These are phyloP conservation scores for Arthrobotrys pseudoclavata DNA, from an alignment of 2,329 filamentous ascomycete genomes.

Conservation along the genomic window DNA sequence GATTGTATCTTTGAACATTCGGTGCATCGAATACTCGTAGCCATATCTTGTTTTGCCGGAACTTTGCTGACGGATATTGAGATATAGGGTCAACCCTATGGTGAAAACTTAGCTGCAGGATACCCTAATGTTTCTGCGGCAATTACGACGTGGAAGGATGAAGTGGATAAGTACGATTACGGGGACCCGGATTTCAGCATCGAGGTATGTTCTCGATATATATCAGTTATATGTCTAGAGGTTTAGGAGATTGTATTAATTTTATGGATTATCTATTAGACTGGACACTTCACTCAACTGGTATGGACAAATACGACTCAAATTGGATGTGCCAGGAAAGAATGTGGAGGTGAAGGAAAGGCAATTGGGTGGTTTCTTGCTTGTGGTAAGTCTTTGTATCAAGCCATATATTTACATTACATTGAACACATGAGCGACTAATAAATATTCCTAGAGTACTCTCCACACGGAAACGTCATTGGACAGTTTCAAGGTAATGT, in stretches of 20 bases:
- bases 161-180: conserved; percentile 58
- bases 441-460: conserved; percentile 38
- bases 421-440: not conserved
- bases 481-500: conserved; percentile 52
- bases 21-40: not conserved
- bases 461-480: conserved; percentile 48
- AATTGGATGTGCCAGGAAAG: conserved; percentile 74
- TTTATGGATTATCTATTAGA: conserved; percentile 22
- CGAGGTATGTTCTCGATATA: conserved; percentile 39
- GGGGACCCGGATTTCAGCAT: conserved; percentile 41
- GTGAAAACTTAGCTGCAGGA: conserved; percentile 61
- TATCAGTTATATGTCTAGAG: not conserved
- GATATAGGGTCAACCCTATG: conserved; percentile 53
- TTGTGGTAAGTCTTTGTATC: conserved; percentile 39
- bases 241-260: not conserved
- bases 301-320: conserved; percentile 76
- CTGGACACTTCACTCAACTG: conserved; percentile 81
- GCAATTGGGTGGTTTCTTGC: conserved; percentile 55
- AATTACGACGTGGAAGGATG: conserved; percentile 60
- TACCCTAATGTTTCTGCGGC: conserved; percentile 44
- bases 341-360: conserved; percentile 54
- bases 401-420: not conserved
- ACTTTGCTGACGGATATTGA: not conserved
- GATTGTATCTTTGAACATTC: conserved; percentile 58
- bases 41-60: not conserved